Evolutionary conservation across 257 asterid genomes (phyloP).

Genomic region (Catharanthus roseus): DNA sequence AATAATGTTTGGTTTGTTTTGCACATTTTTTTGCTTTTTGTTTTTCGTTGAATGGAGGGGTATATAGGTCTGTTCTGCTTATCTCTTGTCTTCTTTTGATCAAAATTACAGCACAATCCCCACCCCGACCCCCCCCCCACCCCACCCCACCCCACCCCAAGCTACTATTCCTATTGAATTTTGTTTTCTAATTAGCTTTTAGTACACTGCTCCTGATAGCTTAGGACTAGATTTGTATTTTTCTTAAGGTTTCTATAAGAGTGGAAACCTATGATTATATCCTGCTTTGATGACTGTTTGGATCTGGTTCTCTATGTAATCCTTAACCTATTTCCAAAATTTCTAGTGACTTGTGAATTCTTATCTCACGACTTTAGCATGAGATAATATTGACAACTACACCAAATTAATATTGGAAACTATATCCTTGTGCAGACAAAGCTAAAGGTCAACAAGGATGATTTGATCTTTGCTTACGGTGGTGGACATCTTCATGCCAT

Average conservation of each 20-base stretch:
- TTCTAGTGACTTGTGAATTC: not conserved
- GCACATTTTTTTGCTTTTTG: not conserved
- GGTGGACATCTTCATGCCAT: constrained; percentile 79
- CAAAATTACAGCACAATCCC: not conserved
- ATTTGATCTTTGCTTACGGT: constrained; percentile 57
- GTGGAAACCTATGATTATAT: not conserved
- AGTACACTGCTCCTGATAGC: not conserved
- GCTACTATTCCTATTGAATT: not conserved
- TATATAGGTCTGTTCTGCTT: not conserved
- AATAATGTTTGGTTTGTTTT: not conserved
- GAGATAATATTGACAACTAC: not conserved
- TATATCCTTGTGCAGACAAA: constrained; percentile 48
- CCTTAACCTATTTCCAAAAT: not conserved
- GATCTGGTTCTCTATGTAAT: not conserved
- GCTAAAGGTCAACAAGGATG: constrained; percentile 64
- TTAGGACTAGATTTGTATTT: not conserved
- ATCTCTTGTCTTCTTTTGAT: not conserved
- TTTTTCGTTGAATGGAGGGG: not conserved
- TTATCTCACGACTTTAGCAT: too few species aligned
- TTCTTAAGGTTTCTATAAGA: not conserved
- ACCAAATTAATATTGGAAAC: constrained; percentile 12
- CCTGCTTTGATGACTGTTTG: not conserved
- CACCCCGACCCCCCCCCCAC: not conserved
- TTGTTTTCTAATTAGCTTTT: not conserved
- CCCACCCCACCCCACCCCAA: not conserved